These are phyloP conservation scores for Abrus precatorius DNA, from an alignment of 306 rosid genomes.

Conservation along the genomic window DNA sequence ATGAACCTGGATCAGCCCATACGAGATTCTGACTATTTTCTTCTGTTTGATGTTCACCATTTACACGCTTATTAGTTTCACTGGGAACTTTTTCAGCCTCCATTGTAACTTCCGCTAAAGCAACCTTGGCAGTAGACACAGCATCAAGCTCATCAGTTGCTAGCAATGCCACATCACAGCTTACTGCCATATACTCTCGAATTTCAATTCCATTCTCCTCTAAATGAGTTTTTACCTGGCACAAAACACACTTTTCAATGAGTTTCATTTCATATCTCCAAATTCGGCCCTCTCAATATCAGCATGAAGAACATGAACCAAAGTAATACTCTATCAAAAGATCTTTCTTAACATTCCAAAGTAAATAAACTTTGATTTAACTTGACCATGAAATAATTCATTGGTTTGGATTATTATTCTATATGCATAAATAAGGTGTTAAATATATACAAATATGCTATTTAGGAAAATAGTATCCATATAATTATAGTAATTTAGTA, in stretches of 20 bases:
- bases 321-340: background rate
- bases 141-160: constrained; percentile 66
- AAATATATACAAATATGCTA: too few relatives aligned
- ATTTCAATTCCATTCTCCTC: constrained; percentile 80
- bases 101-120: constrained; percentile 46
- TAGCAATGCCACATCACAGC: constrained; percentile 76
- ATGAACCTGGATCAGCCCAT: constrained; percentile 93
- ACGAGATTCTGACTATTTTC: constrained; percentile 57
- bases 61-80: constrained; percentile 44
- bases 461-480: too few relatives aligned
- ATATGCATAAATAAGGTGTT: background rate
- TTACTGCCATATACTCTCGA: constrained; percentile 76
- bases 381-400: constrained; percentile 20
- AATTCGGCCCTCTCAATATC: constrained; percentile 28
- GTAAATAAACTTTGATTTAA: constrained; percentile 37
- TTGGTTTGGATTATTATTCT: constrained; percentile 6
- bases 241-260: constrained; percentile 34
- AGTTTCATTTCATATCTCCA: constrained; percentile 23
- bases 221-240: constrained; percentile 76
- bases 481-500: too few relatives aligned
- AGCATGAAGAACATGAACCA: constrained; percentile 29
- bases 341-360: constrained; percentile 18
- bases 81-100: constrained; percentile 36
- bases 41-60: constrained; percentile 58
- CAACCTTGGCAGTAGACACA: constrained; percentile 46